Base-by-base conservation (phyloP, 306 rosid genomes). In the Malus asiatica region DNA sequence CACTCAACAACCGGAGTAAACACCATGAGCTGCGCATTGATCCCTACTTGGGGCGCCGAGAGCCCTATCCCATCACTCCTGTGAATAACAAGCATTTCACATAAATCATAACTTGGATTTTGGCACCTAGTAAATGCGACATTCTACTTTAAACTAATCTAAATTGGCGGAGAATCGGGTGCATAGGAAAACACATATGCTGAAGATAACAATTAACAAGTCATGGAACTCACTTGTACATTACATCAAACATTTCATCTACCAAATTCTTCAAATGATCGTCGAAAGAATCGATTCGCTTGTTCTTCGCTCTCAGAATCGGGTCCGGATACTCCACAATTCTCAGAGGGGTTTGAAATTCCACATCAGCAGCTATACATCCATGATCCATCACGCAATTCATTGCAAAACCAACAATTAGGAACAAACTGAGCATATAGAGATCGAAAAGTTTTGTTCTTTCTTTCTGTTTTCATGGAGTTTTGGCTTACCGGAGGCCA, bases 1-100 rank as follows among this genome's bases (percentile, higher is more conserved):
- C 88, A 96, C 72, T 88, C 97, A 11, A 97, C 98, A 45, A 80
- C 91, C 6, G 96, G 90, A 76, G 89, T 95, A 79, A 95, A 92
- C 78, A 92, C 98, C 98, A 95, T 92, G 40, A 95, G 97, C 85
- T 82, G 96, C 71, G 90, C 89, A 85, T 90, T 92, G 42, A 95
- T 73, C 77, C 98, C 98, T 13, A 95, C 96, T 89, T 95, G 97
- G 58, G 98, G 98, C 42, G 98, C 97, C 4, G 96, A 88, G 72
- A 95, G 97, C 77, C 98, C 98, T 78, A 95, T 90, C 25, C 98
- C 98, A 76, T 95, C 93, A 83, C 66, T 82, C 87, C 78, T 83
- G 84, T 76, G 71, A 77, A 88, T 80, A 48, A 32, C 68, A 84
- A 79, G 64, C 63, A 75, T 73, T 77, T 51, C 63, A 44, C 76